Base-by-base conservation (phyloP, 805 yeast species). In the Scheffersomyces lignosus region DNA sequence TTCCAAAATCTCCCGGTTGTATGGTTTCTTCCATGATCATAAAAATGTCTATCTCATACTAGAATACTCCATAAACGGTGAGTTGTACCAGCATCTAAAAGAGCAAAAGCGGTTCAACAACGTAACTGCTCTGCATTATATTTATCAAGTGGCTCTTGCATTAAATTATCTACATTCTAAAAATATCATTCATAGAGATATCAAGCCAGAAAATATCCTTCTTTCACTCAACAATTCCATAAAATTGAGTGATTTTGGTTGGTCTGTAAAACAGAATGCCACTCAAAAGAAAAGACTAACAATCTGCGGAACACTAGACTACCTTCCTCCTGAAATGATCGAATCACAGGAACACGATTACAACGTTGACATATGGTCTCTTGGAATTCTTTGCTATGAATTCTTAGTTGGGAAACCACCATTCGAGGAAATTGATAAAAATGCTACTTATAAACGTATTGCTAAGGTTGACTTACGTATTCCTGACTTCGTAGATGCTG, bases 301-400 rank as follows among this genome's bases (percentile, higher is more conserved):
- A 0, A 76, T 93, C 67, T 93, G 98, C 62, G 98, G 99, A 0
- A 93, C 99, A 0, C 67, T 91, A 27, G 98, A 93, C 61, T 91
- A 91, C 51, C 63, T 93, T 12, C 95, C 98, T 0, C 99, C 99
- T 5, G 99, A 91, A 62, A 82, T 93, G 85, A 87, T 91, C 5
- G 93, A 84, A 43, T 81, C 86, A 1, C 80, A 77, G 48, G 85
- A 81, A 8, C 93, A 91, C 51, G 91, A 85, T 49, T 73, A 72
- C 36, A 72, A 72, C 34, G 96, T 88, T 0, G 99, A 91, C 56
- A 75, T 84, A 3, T 91, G 99, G 99, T 87, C 97, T 1, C 66
- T 91, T 36, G 99, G 99, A 0, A 80, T 91, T 2, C 60, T 91
- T 25, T 74, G 89, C 44, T 91, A 83, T 54, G 99, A 91, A 58